Percentiles rank a stretch among this genome's conserved stretches.
Conservation (phyloP, 176 grass and related monocot genomes). For the Aegilops sharonensis region DNA sequence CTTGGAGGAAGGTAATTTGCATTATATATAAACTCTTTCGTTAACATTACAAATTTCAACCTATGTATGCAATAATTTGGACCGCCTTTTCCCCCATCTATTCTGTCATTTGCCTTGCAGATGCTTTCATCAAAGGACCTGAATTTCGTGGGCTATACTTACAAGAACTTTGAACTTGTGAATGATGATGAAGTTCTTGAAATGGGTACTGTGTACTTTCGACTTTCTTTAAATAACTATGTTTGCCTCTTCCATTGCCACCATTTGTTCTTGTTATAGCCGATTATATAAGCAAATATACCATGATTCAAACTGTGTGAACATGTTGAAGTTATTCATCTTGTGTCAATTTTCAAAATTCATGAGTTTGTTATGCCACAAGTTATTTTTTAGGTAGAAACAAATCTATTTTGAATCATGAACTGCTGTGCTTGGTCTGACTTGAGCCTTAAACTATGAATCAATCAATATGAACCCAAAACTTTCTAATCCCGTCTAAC, state of each 20-base stretch:
- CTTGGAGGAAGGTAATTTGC: slow-evolving; percentile 89
- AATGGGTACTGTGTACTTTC: slow-evolving; percentile 57
- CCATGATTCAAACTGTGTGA: neutral
- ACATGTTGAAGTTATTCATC: neutral
- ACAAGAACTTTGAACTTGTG: slow-evolving; percentile 98
- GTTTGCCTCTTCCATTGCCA: neutral
- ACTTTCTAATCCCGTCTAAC: neutral
- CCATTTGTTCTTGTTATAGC: neutral
- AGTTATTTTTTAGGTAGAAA: neutral
- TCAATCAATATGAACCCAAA: neutral
- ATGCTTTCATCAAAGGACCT: slow-evolving; percentile 99
- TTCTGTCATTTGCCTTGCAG: slow-evolving; percentile 34
- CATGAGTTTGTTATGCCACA: neutral
- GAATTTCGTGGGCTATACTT: slow-evolving; percentile 98
- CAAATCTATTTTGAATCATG: neutral
- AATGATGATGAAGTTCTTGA: slow-evolving; percentile 81
- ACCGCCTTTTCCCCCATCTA: neutral
- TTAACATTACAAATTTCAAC: neutral
- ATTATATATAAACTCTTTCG: neutral
- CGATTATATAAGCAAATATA: neutral
- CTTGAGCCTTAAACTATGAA: neutral
- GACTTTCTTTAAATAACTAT: neutral
- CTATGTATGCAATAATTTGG: slow-evolving; percentile 2
- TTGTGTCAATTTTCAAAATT: neutral
- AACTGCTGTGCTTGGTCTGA: neutral